Evolutionary conservation across 176 grass and related monocot genomes (phyloP), one percentile per base, ranked within the genome.

Genomic region (Lolium perenne): DNA sequence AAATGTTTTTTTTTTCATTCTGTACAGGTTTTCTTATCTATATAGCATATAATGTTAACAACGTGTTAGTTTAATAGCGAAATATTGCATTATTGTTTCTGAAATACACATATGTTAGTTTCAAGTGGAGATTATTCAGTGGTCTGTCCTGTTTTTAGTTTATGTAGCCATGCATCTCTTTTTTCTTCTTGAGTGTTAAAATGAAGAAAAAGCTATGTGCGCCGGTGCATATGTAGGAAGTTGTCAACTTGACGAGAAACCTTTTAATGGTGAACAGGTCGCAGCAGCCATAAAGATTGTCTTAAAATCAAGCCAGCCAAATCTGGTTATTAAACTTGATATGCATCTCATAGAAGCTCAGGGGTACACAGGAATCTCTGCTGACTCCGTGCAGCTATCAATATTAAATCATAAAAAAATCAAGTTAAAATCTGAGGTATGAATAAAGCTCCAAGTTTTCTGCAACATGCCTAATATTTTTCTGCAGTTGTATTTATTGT

Each of bases 341-440:
- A 90, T 94, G 89, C 66, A 90, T 74, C 32, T 22, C 59, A 94
- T 98, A 87, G 80, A 98, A 81, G 61, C 35, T 58, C 83, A 74
- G 71, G 71, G 95, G 74, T 79, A 92, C 67, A 87, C 91, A 84
- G 83, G 88, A 68, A 91, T 98, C 69, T 86, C 89, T 89, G 63
- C 87, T 21, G 88, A 94, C 14, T 86, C 91, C 64, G 96, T 98
- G 13, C 81, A 93, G 56, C 74, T 87, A 14, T 94, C 96, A 74
- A 98, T 98, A 64, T 81, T 98, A 88, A 92, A 89, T 77, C 93
- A 98, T 94, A 86, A 86, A 81, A 98, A 94, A 89, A 80, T 95
- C 14, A 98, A 98, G 83, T 83, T 98, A 85, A 98, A 95, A 88
- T 70, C 86, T 61, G 93, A 95, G 96, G 96, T 95, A 82, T 75